Evolutionary conservation across 164 flowering plant genomes (phyloP), one percentile per base, ranked within the genome.

Genomic region (Vitis cinerea): DNA sequence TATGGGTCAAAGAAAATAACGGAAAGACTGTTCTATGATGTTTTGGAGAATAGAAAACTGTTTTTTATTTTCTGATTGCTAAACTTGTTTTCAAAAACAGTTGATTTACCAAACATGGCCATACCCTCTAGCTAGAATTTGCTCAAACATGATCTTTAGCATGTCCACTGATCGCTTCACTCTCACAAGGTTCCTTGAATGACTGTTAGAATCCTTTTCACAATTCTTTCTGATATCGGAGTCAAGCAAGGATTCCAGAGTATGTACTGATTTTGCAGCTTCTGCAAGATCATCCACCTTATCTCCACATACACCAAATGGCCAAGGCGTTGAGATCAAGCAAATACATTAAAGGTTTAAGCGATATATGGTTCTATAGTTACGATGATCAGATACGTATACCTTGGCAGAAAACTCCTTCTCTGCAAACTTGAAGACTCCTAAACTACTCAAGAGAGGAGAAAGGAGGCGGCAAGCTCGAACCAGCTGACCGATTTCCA

Each of bases 381-480:
- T 6, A 23, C 51, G 10, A 19, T 23, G 30, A 27, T 9, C 10
- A 7, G 13, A 59, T 8, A 8, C 27, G 14, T 10, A 4, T 15
- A 57, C 70, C 70, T 67, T 67, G 29, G 50, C 31, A 15, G 16
- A 50, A 11, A 31, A 67, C 6, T 67, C 70, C 31, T 31, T 47
- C 62, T 56, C 62, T 10, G 70, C 70, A 37, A 67, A 67, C 70
- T 67, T 67, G 62, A 67, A 67, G 27, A 52, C 70, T 4, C 70
- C 70, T 9, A 67, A 19, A 16, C 52, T 31, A 15, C 51, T n/a
- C 10, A 67, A 37, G 53, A 44, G 61, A 44, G 62, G 70, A 3
- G 70, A 67, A 12, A 67, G 31, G 62, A 57, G 29, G 16, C 52
- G 16, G 37, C 70, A 67, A 15, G 62, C 70, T 10, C 37, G 51